Conservation (phyloP, 2,329 filamentous ascomycete species). For the Sarocladium strictum region DNA sequence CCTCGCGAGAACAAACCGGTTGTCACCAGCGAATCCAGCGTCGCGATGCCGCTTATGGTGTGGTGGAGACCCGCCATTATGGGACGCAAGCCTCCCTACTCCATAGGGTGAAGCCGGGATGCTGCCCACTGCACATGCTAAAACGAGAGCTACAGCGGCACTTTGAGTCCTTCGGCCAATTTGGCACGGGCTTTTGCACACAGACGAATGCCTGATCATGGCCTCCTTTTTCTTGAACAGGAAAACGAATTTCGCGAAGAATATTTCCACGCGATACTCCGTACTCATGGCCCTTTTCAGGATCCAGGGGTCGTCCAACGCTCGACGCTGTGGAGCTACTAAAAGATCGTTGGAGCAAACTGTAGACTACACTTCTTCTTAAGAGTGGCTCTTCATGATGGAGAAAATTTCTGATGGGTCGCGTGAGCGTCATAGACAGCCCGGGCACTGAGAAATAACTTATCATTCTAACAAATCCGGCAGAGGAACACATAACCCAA, state of each 20-base stretch:
- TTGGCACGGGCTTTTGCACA: constrained; percentile 4
- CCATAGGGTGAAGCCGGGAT: constrained; percentile 6
- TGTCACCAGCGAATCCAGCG: neutral
- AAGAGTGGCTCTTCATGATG: neutral
- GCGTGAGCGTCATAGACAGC: constrained; percentile 8
- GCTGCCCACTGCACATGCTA: neutral
- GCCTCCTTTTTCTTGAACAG: neutral
- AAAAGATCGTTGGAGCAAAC: neutral
- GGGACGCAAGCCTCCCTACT: neutral
- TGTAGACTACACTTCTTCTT: neutral
- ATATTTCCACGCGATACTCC: neutral
- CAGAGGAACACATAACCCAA: too few relatives aligned
- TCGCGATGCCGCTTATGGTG: neutral
- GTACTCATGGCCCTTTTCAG: neutral
- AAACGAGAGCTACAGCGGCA: neutral
- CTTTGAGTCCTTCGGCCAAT: neutral
- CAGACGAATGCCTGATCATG: too few relatives aligned
- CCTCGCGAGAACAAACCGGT: constrained; percentile 9
- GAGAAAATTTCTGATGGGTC: neutral
- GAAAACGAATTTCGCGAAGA: constrained; percentile 1
- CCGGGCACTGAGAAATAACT: neutral
- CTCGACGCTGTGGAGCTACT: constrained; percentile 6
- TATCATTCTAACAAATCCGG: too few relatives aligned
- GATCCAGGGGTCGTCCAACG: constrained; percentile 7
- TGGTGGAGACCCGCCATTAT: neutral